Evolutionary conservation across 148 eudicot species (phyloP).

Genomic region (Linanthus parryae): DNA sequence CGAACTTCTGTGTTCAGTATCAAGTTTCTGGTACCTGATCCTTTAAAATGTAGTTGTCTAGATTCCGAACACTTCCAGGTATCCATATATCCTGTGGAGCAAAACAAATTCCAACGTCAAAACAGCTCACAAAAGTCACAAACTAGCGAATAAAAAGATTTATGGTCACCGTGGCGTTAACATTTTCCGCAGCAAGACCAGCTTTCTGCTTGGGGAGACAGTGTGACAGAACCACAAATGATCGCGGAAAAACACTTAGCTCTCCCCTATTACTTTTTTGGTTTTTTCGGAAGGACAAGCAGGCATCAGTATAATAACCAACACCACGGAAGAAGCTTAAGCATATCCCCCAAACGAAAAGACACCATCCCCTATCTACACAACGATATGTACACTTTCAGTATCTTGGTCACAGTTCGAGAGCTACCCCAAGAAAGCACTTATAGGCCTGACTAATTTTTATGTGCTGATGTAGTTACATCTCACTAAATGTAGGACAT

Average conservation of each 20-base stretch:
- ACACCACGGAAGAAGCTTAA: too few species aligned
- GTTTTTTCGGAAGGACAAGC: constrained; percentile 39
- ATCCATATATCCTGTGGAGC: constrained; percentile 62
- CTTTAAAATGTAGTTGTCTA: constrained; percentile 64
- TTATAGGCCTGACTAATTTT: too few species aligned
- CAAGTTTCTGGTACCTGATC: constrained; percentile 85
- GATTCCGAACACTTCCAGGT: constrained; percentile 80
- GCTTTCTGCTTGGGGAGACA: constrained; percentile 83
- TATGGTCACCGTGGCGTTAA: constrained; percentile 29
- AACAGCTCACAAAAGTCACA: neutral
- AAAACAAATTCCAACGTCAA: constrained; percentile 2
- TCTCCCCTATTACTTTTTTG: constrained; percentile 92
- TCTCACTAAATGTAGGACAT: too few species aligned
- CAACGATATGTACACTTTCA: too few species aligned
- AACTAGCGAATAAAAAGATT: neutral
- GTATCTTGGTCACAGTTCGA: too few species aligned
- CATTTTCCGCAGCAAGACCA: constrained; percentile 46
- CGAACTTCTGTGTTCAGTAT: constrained; percentile 71
- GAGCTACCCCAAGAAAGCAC: too few species aligned
- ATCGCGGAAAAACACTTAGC: constrained; percentile 77
- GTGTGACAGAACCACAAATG: constrained; percentile 62
- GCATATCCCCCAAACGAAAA: too few species aligned
- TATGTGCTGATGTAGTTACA: too few species aligned
- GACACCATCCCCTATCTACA: too few species aligned
- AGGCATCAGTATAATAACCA: neutral